Percentiles rank a stretch among this genome's conserved stretches.
These are phyloP conservation scores for Benincasa hispida DNA, from an alignment of 306 rosid species.

Conservation along the genomic window DNA sequence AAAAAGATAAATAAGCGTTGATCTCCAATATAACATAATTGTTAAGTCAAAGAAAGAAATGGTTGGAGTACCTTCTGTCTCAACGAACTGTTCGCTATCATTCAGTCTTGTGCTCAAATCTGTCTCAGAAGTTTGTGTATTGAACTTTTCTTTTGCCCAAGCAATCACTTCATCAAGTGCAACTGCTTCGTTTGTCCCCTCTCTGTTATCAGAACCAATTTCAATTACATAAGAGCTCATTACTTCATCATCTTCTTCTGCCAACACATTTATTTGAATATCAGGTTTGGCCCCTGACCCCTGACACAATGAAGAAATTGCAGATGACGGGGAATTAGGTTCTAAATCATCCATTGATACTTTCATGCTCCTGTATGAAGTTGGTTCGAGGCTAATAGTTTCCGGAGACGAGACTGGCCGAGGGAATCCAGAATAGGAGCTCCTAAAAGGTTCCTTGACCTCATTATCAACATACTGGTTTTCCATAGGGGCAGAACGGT, in stretches of 20 bases:
- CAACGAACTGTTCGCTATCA: conserved; percentile 24
- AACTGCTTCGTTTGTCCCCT: conserved; percentile 46
- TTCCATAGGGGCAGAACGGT: conserved; percentile 25
- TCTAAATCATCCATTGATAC: conserved; percentile 45
- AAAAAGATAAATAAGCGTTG: background rate
- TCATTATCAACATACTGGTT: conserved; percentile 29
- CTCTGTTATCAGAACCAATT: conserved; percentile 43
- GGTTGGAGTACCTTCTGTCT: conserved; percentile 29
- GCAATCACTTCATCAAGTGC: conserved; percentile 87
- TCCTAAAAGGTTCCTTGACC: conserved; percentile 27
- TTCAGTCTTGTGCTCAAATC: conserved; percentile 26
- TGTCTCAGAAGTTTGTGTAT: conserved; percentile 36
- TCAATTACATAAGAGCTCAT: conserved; percentile 89
- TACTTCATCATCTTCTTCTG: conserved; percentile 31
- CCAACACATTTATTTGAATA: conserved; percentile 19
- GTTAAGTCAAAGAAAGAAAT: background rate
- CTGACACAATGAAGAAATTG: conserved; percentile 54
- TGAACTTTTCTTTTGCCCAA: conserved; percentile 86
- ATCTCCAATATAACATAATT: background rate
- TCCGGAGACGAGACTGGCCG: conserved; percentile 63
- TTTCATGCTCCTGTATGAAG: conserved; percentile 46
- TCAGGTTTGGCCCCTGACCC: conserved; percentile 39
- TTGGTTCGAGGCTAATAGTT: conserved; percentile 46
- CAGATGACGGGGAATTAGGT: conserved; percentile 53
- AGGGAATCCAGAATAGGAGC: conserved; percentile 42